Conservation (phyloP, 2,329 filamentous ascomycete genomes). For the Fusarium palustre region DNA sequence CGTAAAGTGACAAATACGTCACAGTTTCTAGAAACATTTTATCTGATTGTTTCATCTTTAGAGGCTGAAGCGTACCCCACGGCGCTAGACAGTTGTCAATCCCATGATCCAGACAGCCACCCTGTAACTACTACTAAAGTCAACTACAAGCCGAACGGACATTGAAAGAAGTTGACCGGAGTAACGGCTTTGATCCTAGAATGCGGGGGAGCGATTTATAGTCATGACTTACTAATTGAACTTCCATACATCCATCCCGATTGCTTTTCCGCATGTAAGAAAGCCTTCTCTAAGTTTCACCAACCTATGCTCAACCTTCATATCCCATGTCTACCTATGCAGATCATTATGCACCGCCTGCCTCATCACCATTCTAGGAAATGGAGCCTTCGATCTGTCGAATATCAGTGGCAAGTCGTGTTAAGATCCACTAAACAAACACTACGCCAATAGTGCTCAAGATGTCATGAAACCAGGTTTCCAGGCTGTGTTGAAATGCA, state of each 20-base stretch:
- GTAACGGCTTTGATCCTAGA: constrained; percentile 14
- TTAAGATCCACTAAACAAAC: constrained; percentile 34
- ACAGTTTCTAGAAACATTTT: not conserved
- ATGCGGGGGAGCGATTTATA: constrained; percentile 21
- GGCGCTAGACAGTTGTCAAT: constrained; percentile 41
- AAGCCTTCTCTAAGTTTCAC: not conserved
- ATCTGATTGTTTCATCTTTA: constrained; percentile 19
- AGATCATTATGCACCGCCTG: constrained; percentile 42
- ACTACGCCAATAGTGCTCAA: not conserved
- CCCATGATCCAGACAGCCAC: constrained; percentile 33
- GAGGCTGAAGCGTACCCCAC: constrained; percentile 7
- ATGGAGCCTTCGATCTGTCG: constrained; percentile 6
- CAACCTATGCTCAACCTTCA: constrained; percentile 1
- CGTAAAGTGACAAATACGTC: not conserved
- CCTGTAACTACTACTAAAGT: constrained; percentile 2
- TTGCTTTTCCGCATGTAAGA: not conserved
- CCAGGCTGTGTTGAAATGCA: no score
- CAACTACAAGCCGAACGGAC: not conserved
- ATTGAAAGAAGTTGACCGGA: constrained; percentile 19
- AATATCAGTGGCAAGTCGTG: constrained; percentile 30
- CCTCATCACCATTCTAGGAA: constrained; percentile 13
- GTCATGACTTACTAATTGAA: not conserved
- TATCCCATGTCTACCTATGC: constrained; percentile 33
- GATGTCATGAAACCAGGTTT: no score
- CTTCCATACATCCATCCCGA: not conserved